Percentiles rank a stretch among this genome's conserved stretches.
phyloP scores from a whole-genome alignment of 225 moss, liverwort and hornwort species.

The Thuidium tamariscinum region DNA sequence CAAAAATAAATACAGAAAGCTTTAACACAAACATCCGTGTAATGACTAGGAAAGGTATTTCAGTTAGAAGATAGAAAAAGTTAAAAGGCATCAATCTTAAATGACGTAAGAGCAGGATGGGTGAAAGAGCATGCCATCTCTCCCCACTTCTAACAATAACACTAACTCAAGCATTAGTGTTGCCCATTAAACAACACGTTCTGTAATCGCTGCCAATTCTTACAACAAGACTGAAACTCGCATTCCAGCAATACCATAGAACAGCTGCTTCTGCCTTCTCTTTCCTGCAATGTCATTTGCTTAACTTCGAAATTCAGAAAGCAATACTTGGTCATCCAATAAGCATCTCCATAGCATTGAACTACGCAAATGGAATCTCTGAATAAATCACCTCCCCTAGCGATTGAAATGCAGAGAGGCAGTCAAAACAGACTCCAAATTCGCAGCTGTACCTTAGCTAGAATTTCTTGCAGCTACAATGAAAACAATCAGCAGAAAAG shows the following conservation, averaged over 20 bases:
- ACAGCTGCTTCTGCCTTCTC: neutral
- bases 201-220: neutral
- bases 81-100: neutral
- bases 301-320: neutral
- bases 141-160: neutral
- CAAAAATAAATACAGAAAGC: neutral
- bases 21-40: neutral
- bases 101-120: neutral
- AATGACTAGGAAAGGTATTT: neutral
- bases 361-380: neutral
- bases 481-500: neutral
- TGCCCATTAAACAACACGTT: neutral
- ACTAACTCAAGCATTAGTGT: neutral
- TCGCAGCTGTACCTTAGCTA: neutral
- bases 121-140: neutral
- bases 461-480: neutral
- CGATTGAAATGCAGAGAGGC: neutral
- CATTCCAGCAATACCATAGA: neutral
- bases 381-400: neutral
- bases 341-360: neutral
- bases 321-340: neutral
- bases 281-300: neutral
- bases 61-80: neutral
- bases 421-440: neutral
- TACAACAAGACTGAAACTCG: neutral